Conservation (phyloP, 2,329 filamentous ascomycete species). For the Alternaria triticina region DNA sequence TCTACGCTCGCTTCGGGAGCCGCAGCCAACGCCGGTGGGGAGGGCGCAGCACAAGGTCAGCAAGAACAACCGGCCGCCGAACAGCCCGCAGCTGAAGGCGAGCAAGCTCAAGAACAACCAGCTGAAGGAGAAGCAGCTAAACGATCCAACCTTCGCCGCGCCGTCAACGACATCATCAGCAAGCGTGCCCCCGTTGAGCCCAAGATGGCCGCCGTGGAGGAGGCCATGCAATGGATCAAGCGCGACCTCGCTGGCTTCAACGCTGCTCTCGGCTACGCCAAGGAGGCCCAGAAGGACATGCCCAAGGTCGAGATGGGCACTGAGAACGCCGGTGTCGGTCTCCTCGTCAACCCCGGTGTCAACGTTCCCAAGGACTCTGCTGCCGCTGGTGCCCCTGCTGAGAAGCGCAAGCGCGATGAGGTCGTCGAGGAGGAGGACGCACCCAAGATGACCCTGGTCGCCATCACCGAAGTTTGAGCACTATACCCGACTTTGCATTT, state of each 20-base stretch:
- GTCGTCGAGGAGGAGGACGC: constrained; percentile 39
- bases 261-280: constrained; percentile 56
- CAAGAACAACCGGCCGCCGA: constrained; percentile 19
- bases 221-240: constrained; percentile 51
- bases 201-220: constrained; percentile 41
- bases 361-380: constrained; percentile 48
- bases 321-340: constrained; percentile 52
- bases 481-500: constrained; percentile 1
- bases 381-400: constrained; percentile 36
- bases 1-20: constrained; percentile 54
- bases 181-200: constrained; percentile 34
- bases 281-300: constrained; percentile 54
- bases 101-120: constrained; percentile 27
- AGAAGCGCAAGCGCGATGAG: constrained; percentile 33
- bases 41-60: constrained; percentile 20
- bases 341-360: constrained; percentile 47
- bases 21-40: constrained; percentile 27
- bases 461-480: constrained; percentile 47
- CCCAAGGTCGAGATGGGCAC: constrained; percentile 60
- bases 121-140: constrained; percentile 37
- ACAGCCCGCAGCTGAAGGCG: constrained; percentile 13
- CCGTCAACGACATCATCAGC: constrained; percentile 30
- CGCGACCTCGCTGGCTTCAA: constrained; percentile 58
- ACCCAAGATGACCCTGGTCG: constrained; percentile 50
- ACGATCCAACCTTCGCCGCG: constrained; percentile 36